phyloP scores from a whole-genome alignment of 2,329 filamentous ascomycete genomes.

The Beauveria brongniartii region DNA sequence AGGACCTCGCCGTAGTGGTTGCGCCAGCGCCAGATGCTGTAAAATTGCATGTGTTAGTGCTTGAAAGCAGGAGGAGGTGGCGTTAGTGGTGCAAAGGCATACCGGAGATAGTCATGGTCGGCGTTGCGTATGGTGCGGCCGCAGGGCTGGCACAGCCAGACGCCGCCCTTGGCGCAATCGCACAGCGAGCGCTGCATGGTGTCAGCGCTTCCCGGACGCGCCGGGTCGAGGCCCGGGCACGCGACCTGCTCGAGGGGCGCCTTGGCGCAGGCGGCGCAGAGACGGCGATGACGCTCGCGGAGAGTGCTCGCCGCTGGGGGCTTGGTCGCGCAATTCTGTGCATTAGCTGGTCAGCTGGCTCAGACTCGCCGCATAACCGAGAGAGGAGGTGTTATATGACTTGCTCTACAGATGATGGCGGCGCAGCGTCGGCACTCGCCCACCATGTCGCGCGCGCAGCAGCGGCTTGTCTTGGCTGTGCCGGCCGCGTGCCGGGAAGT shows the following conservation, averaged over 20 bases:
- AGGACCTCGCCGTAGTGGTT: slow-evolving; percentile 76
- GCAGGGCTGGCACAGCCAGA: slow-evolving; percentile 84
- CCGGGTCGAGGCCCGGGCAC: slow-evolving; percentile 34
- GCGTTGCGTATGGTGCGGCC: slow-evolving; percentile 59
- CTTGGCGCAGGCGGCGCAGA: slow-evolving; percentile 68
- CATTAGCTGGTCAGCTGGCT: not conserved
- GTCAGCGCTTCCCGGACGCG: slow-evolving; percentile 41
- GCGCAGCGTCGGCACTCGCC: slow-evolving; percentile 71
- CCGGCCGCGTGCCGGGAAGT: slow-evolving; percentile 38
- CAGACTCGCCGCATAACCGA: too few relatives aligned
- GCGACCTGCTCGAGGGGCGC: slow-evolving; percentile 56
- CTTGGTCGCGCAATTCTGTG: slow-evolving; percentile 86
- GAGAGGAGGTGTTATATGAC: slow-evolving; percentile 16
- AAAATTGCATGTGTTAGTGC: not conserved
- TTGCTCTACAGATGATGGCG: slow-evolving; percentile 72
- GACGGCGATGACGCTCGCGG: slow-evolving; percentile 67
- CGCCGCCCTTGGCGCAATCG: slow-evolving; percentile 44
- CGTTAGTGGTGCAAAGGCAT: slow-evolving; percentile 16
- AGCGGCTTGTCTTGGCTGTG: slow-evolving; percentile 64
- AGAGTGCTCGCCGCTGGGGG: slow-evolving; percentile 60
- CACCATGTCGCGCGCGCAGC: slow-evolving; percentile 87
- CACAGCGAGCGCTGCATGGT: slow-evolving; percentile 50
- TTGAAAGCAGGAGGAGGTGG: too few relatives aligned
- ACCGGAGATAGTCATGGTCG: slow-evolving; percentile 53
- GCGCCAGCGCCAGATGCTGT: slow-evolving; percentile 79